Evolutionary conservation across 805 yeast species (phyloP), one percentile per base, ranked within the genome.

Genomic region (Brettanomyces naardenensis): DNA sequence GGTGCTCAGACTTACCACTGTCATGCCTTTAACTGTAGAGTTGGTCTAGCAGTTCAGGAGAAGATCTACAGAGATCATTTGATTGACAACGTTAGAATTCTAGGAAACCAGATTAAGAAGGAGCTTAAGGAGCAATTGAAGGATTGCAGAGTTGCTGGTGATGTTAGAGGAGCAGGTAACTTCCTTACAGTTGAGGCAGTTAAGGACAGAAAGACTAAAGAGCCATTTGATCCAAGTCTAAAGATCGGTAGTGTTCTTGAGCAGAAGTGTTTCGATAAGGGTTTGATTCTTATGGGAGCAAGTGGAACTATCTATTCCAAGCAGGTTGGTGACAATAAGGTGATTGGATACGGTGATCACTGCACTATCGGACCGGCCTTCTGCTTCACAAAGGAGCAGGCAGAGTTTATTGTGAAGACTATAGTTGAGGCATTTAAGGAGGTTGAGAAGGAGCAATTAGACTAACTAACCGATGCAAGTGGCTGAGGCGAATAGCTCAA

Each of bases 141-240:
- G 33, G 59, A 59, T 31, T 51, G 50, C 41, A 56, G 56, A 36
- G 61, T 66, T 36, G 75, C 66, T 18, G 83, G 80, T 41, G 78
- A 77, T 46, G 68, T 77, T 28, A 67, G 84, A 56, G 84, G 84
- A 38, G 61, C 73, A 40, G 83, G 82, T 43, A 71, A 74, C 28
- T 77, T 77, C 57, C 65, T 78, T 69, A 62, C 75, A 4, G 48
- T 77, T 33, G 83, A 77, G 54, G 61, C 74, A 36, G 80, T 75
- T 41, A 66, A 72, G 48, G 66, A 76, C 49, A 69, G 64, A 44
- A 54, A 49, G 14, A 68, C 80, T 15, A 75, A 73, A 47, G 72
- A 71, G 51, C 60, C 69, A 10, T 72, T 73, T 42, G 64, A 59
- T 25, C 53, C 61, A 30, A 49, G 52, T 14, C 40, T 59, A 30